These are phyloP conservation scores for Nicotiana noctiflora DNA, from an alignment of 257 asterid genomes.

Conservation along the genomic window DNA sequence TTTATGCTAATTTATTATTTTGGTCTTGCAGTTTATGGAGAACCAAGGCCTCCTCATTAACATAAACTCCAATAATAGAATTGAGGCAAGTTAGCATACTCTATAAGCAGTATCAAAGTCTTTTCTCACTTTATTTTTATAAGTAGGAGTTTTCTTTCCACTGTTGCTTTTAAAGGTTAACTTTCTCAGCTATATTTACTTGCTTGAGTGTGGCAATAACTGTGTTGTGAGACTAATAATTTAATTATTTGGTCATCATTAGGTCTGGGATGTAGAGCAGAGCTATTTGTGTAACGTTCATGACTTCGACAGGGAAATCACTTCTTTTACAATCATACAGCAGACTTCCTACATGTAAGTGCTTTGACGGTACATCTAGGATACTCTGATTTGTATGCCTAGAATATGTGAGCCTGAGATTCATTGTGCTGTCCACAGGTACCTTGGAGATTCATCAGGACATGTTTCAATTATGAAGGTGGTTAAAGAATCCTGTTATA, in stretches of 20 bases:
- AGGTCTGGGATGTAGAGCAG: constrained; percentile 85
- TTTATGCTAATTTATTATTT: constrained; percentile 10
- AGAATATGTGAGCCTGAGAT: background rate
- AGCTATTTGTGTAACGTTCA: constrained; percentile 46
- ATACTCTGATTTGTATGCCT: background rate
- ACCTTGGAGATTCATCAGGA: constrained; percentile 72
- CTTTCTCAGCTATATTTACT: background rate
- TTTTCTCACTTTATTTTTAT: background rate
- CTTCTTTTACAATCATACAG: constrained; percentile 49
- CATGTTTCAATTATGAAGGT: constrained; percentile 57
- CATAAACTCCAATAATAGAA: constrained; percentile 56
- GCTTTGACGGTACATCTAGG: background rate
- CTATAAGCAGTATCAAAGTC: background rate
- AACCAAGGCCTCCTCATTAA: constrained; percentile 63
- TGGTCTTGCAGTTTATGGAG: constrained; percentile 62
- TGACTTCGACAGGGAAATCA: constrained; percentile 55
- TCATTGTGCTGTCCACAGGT: constrained; percentile 42
- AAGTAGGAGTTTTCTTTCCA: background rate
- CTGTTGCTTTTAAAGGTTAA: background rate
- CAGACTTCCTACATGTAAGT: constrained; percentile 64
- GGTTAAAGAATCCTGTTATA: constrained; percentile 30
- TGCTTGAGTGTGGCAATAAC: background rate
- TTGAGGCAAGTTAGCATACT: constrained; percentile 50
- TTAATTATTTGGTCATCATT: constrained; percentile 15
- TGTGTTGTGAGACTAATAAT: background rate